These are phyloP conservation scores for Protomyces inundatus DNA, from an alignment of 1,139 yeast species.

Conservation along the genomic window DNA sequence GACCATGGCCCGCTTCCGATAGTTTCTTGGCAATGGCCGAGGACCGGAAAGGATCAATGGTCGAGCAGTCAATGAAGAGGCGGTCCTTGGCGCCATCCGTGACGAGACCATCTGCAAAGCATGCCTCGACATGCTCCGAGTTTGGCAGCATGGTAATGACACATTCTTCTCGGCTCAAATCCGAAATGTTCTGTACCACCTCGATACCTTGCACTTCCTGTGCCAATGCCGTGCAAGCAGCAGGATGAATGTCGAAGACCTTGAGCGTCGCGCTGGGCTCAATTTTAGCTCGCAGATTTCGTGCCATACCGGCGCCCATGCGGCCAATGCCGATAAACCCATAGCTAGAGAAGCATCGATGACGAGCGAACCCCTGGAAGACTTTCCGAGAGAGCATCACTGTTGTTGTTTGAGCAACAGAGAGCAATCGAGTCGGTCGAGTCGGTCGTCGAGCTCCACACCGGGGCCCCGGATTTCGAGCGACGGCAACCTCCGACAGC, in stretches of 20 bases:
- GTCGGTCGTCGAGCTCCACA: not conserved
- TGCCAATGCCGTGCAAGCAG: slow-evolving; percentile 36
- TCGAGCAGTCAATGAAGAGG: slow-evolving; percentile 49
- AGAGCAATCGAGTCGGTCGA: not conserved
- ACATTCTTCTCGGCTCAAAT: slow-evolving; percentile 35
- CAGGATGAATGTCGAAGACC: slow-evolving; percentile 46
- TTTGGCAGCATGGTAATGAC: slow-evolving; percentile 58
- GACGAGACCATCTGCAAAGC: slow-evolving; percentile 42
- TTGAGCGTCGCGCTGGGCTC: slow-evolving; percentile 44
- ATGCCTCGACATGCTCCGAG: slow-evolving; percentile 50
- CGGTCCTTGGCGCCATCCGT: slow-evolving; percentile 32
- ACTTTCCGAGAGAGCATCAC: not conserved
- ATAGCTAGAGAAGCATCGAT: not conserved
- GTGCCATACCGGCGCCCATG: slow-evolving; percentile 60
- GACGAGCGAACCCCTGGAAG: not conserved
- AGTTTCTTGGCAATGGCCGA: slow-evolving; percentile 38
- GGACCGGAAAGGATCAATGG: slow-evolving; percentile 53
- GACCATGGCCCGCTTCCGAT: slow-evolving; percentile 28
- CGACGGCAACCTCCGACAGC: not conserved
- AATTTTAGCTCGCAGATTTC: slow-evolving; percentile 48
- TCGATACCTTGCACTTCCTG: not conserved
- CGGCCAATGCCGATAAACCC: slow-evolving; percentile 59
- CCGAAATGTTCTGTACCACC: not conserved
- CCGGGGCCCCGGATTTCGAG: not conserved
- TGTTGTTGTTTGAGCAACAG: not conserved